Base-by-base conservation (phyloP, 352 stramenopile genomes). In the Globisporangium paddicum region DNA sequence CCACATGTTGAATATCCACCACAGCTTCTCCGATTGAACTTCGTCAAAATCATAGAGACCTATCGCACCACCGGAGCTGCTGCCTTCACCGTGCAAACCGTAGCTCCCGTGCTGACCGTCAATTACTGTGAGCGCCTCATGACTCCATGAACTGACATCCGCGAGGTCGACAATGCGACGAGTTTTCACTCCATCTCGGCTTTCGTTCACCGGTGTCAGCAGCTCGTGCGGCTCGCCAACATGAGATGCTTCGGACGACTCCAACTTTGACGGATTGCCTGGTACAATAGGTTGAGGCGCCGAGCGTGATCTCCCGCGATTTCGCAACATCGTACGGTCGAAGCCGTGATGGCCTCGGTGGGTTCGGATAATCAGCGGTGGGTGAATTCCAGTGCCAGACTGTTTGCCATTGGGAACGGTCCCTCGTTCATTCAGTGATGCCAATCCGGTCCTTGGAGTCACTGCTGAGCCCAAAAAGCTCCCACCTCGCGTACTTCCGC, bases 1-100 rank as follows among this genome's bases (percentile, higher is more conserved):
- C 81, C 81, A 93, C 30, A 75, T 32, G 35, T 90, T 91, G 40
- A 93, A 93, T 16, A 93, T 87, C 79, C 79, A 91, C 79, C 83
- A 91, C 18, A 93, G 60, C 37, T 77, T 79, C 62, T 90, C 83
- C 2, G 79, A 90, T 60, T 91, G 83, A n/a, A 85, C 75, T 60
- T 90, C 81, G 30, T 93, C 81, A 48, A 90, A 91, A 63, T 90
- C 83, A 58, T 84, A 91, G 18, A 87, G 57, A 14, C 82, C 80
- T 28, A 90, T 82, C 2, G 70, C 75, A 34, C 70, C 71, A 34
- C 77, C 82, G 1, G 72, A 79, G 35, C 72, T 84, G 40, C 73
- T 83, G 11, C 65, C 69, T 69, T 86, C 76, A 38, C 79, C 72
- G 13, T 63, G 66, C 1, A 60, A 61, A n/a, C 62, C 69, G 53